Evolutionary conservation across 805 yeast species (phyloP).

Genomic region (Myxozyma mucilagina): DNA sequence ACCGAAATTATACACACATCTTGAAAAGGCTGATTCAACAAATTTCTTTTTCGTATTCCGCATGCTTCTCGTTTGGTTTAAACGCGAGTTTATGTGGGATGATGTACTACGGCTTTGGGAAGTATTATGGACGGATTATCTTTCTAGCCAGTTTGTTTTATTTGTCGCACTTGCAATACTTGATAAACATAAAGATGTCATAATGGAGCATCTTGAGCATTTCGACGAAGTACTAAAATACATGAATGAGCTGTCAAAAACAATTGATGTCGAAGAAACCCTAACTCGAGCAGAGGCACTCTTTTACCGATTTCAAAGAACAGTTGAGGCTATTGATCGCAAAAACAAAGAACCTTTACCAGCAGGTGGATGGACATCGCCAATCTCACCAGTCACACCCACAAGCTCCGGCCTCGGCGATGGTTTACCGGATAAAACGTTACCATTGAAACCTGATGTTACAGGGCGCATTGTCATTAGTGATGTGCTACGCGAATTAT

Average conservation of each 20-base stretch:
- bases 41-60: conserved; percentile 92
- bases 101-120: conserved; percentile 88
- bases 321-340: conserved; percentile 72
- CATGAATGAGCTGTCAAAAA: conserved; percentile 84
- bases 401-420: neutral
- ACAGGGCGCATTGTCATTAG: conserved; percentile 29
- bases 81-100: conserved; percentile 81
- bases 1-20: conserved; percentile 78
- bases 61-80: conserved; percentile 93
- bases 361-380: conserved; percentile 3
- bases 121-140: conserved; percentile 81
- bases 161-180: conserved; percentile 87
- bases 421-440: conserved; percentile 23
- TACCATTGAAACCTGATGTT: conserved; percentile 28
- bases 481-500: conserved; percentile 51
- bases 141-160: conserved; percentile 82
- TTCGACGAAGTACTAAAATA: conserved; percentile 92
- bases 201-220: conserved; percentile 66
- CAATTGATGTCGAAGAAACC: conserved; percentile 71
- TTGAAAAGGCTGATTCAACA: conserved; percentile 83
- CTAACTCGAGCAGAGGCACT: conserved; percentile 81
- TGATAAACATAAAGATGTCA: conserved; percentile 79
- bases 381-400: conserved; percentile 7
- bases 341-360: conserved; percentile 27
- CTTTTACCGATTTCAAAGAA: conserved; percentile 75